Evolutionary conservation across 495 filamentous ascomycete species (phyloP).

Genomic region (Aspergillus biplanus): DNA sequence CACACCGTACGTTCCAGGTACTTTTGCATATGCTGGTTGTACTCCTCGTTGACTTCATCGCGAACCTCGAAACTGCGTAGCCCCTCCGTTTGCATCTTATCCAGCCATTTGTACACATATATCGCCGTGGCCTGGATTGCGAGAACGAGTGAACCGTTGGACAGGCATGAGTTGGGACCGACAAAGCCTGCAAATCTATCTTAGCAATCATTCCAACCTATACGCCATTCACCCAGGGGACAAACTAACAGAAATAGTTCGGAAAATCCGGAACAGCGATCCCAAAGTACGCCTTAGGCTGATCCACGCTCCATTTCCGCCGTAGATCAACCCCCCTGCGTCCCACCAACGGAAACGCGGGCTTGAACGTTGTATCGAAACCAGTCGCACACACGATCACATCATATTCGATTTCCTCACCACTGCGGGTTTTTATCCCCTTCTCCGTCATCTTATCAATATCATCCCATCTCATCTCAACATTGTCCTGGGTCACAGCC

Average conservation of each 20-base stretch:
- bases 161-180: slow-evolving; percentile 4
- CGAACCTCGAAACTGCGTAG: slow-evolving; percentile 23
- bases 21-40: slow-evolving; percentile 31
- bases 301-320: slow-evolving; percentile 8
- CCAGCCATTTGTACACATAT: slow-evolving; percentile 44
- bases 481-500: slow-evolving; percentile 47
- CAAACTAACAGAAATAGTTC: slow-evolving; percentile 11
- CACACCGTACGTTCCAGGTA: slow-evolving; percentile 43
- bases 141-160: slow-evolving; percentile 28
- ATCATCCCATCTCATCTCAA: slow-evolving; percentile 45
- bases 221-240: no score
- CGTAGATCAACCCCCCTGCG: slow-evolving; percentile 6
- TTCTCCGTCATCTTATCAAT: slow-evolving; percentile 54
- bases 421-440: slow-evolving; percentile 41
- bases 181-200: neutral
- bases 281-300: slow-evolving; percentile 13
- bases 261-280: slow-evolving; percentile 9
- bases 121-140: slow-evolving; percentile 42
- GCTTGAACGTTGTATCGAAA: slow-evolving; percentile 8
- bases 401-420: slow-evolving; percentile 37
- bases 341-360: slow-evolving; percentile 10
- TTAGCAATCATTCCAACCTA: neutral
- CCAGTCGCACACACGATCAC: slow-evolving; percentile 47
- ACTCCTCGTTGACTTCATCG: slow-evolving; percentile 15
- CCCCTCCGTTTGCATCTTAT: slow-evolving; percentile 37